phyloP scores from a whole-genome alignment of 2,329 filamentous ascomycete species.

The Botrytis fabae region DNA sequence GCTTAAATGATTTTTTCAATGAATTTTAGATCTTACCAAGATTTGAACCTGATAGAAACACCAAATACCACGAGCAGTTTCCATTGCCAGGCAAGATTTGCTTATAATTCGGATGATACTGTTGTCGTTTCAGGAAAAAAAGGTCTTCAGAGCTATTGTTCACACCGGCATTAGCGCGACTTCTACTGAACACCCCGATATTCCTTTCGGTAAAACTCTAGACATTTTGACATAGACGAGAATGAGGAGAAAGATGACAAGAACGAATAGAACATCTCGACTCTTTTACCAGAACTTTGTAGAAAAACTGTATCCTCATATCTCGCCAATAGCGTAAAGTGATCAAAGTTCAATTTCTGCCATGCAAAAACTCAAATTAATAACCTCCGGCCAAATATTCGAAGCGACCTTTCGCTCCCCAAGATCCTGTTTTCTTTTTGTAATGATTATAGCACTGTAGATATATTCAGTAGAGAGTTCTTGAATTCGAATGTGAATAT shows the following conservation, averaged over 20 bases:
- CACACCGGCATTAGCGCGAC: background rate
- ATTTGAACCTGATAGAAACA: background rate
- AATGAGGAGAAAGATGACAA: no score
- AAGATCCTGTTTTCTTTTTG: background rate
- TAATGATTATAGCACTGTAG: background rate
- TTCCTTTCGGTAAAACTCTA: background rate
- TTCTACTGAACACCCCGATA: background rate
- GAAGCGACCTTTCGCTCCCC: background rate
- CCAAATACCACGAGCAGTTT: background rate
- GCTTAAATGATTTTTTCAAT: background rate
- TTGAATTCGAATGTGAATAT: rapidly evolving
- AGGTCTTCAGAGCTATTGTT: background rate
- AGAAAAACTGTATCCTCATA: background rate
- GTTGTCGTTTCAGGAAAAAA: background rate
- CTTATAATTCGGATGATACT: background rate
- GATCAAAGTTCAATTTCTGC: background rate
- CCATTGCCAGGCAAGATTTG: background rate
- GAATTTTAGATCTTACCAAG: background rate
- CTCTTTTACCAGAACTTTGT: background rate
- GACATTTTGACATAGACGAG: background rate
- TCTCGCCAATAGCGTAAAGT: rapidly evolving
- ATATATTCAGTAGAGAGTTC: no score
- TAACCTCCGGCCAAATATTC: background rate
- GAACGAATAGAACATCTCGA: background rate
- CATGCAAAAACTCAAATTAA: background rate